Evolutionary conservation across 2,329 filamentous ascomycete genomes (phyloP).

Genomic region (Thyridium curvatum): DNA sequence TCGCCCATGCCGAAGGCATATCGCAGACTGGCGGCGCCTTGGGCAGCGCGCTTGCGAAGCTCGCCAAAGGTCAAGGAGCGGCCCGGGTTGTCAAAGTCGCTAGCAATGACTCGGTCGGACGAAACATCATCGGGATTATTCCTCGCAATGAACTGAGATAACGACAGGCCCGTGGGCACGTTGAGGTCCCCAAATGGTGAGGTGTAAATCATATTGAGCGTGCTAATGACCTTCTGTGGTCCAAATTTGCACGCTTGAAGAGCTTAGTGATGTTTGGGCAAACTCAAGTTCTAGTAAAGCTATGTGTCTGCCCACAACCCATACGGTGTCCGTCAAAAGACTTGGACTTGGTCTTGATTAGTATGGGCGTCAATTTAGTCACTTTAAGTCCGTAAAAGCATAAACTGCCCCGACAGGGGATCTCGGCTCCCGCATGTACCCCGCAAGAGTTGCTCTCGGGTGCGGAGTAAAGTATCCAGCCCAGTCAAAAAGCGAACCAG

Average conservation of each 20-base stretch:
- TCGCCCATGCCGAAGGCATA: constrained; percentile 3
- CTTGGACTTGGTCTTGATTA: too few relatives aligned
- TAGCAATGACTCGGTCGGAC: constrained; percentile 10
- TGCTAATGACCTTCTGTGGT: too few relatives aligned
- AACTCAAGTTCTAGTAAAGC: too few relatives aligned
- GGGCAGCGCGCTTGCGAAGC: constrained; percentile 9
- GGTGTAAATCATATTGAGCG: constrained; percentile 3
- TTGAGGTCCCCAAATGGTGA: constrained; percentile 2
- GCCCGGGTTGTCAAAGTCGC: constrained; percentile 13
- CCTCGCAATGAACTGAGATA: constrained; percentile 15
- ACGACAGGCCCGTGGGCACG: constrained; percentile 12
- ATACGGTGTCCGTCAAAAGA: too few relatives aligned
- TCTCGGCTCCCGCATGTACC: too few relatives aligned
- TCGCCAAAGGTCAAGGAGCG: constrained; percentile 9
- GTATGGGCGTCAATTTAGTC: not conserved
- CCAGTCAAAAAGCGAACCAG: too few relatives aligned
- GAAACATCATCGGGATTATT: constrained; percentile 16
- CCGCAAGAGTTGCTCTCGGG: too few relatives aligned
- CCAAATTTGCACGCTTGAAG: too few relatives aligned
- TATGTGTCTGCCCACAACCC: too few relatives aligned
- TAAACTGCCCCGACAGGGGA: not conserved
- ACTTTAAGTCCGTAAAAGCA: not conserved
- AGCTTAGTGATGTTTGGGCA: too few relatives aligned
- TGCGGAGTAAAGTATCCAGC: too few relatives aligned
- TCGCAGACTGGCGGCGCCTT: constrained; percentile 9